Conservation (phyloP, 768 basidiomycete species). For the Mycena polygramma region DNA sequence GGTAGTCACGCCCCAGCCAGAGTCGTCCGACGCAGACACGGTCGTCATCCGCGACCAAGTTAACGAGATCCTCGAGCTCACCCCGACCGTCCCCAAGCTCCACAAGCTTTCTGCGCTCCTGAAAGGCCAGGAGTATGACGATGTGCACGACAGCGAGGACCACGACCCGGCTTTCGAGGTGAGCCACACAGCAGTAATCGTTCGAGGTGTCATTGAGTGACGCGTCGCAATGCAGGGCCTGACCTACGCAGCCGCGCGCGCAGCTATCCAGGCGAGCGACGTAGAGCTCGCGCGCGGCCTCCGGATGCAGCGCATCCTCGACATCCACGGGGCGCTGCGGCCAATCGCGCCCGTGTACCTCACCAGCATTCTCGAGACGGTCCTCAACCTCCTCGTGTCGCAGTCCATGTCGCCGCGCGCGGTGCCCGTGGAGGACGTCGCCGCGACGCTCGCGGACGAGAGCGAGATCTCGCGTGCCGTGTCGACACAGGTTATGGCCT, state of each 20-base stretch:
- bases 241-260: conserved; percentile 73
- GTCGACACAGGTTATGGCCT: conserved; percentile 77
- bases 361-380: conserved; percentile 75
- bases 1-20: conserved; percentile 67
- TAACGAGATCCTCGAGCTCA: conserved; percentile 87
- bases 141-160: conserved; percentile 64
- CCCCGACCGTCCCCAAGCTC: conserved; percentile 81
- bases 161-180: conserved; percentile 40
- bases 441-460: conserved; percentile 73
- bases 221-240: conserved; percentile 40
- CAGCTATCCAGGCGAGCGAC: conserved; percentile 86
- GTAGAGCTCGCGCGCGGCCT: conserved; percentile 76
- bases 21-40: conserved; percentile 51
- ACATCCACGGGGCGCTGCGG: conserved; percentile 78
- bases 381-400: conserved; percentile 82
- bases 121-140: conserved; percentile 78
- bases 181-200: conserved; percentile 3
- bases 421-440: conserved; percentile 71
- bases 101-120: conserved; percentile 75
- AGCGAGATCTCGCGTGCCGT: conserved; percentile 77
- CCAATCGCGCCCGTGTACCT: conserved; percentile 80
- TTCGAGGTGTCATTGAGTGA: background rate
- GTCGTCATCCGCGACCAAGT: conserved; percentile 85
- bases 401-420: conserved; percentile 64
- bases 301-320: conserved; percentile 76